Base-by-base conservation (phyloP, 805 yeast genomes). In the Ogataea populi-albae region DNA sequence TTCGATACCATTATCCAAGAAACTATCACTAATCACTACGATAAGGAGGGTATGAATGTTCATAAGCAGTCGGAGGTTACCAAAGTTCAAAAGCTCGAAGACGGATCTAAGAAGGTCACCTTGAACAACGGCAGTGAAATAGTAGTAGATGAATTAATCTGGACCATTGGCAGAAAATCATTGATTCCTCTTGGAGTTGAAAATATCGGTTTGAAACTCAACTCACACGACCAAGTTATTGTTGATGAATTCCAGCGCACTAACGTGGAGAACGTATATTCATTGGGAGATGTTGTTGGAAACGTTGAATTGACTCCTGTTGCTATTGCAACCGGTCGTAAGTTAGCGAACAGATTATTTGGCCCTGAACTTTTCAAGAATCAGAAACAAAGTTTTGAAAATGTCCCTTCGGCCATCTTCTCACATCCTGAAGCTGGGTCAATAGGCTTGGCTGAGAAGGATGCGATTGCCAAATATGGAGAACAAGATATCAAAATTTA, bases 381-480 rank as follows among this genome's bases (percentile, higher is more conserved):
- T 30, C 85, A 81, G 60, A 87, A 89, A 58, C 86, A 86, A 61
- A 96, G 88, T 59, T 93, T 81, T 63, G 65, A 60, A 19, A 85
- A 89, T 57, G 78, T 93, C 33, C 98, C 99, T 27, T 83, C 96
- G 28, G 99, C 81, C n/a, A 75, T 93, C n/a, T 93, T 93, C 62
- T 80, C 96, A 3, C 99, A 93, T 63, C 99, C 99, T 21, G 98
- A 91, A 66, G 94, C 94, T 5, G 98, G 97, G 34, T 73, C 95
- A 5, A 80, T 91, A 61, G 99, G 99, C 34, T 65, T 93, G 37
- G 70, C 86, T 37, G 95, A 88, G 63, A 67, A 71, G 38, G 80
- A 78, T 45, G 98, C 98, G 28, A 65, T 74, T 42, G 79, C 68
- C 37, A 69, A 87, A 65, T 89, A 73, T 57, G 98, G 98, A 39